A percentile compares a stretch with the other conserved stretches of the same genome.
Conservation (phyloP, 2,329 filamentous ascomycete species). For the Penicillium janthinellum region DNA sequence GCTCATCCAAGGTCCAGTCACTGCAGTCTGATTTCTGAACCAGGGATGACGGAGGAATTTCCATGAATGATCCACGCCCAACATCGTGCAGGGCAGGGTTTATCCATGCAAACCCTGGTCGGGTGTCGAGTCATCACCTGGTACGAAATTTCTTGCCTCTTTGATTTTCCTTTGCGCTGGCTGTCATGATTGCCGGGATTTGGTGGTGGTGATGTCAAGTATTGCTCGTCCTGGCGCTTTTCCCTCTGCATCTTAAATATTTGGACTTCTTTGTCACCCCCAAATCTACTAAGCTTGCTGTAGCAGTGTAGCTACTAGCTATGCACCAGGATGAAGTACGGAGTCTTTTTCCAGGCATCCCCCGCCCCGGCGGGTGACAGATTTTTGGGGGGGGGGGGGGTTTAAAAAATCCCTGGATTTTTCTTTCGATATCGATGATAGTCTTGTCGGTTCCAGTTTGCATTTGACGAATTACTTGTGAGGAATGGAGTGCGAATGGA, state of each 20-base stretch:
- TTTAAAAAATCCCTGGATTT: not conserved
- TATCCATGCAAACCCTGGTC: conserved; percentile 11
- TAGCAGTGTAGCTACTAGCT: not conserved
- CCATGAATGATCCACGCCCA: conserved; percentile 10
- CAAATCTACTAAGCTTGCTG: not conserved
- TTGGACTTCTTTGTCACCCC: not conserved
- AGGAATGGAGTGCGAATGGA: not conserved
- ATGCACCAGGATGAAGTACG: not conserved
- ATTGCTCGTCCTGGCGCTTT: not conserved
- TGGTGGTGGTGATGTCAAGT: conserved; percentile 13
- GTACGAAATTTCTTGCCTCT: not conserved
- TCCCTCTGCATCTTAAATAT: not conserved
- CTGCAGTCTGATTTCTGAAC: not conserved
- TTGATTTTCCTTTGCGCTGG: not conserved
- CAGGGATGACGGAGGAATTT: conserved; percentile 14
- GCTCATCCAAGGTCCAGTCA: conserved; percentile 22
- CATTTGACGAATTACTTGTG: not conserved
- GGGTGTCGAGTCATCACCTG: conserved; percentile 15
- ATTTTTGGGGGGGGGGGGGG: not conserved
- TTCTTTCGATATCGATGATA: not conserved
- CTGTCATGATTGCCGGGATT: too few species aligned
- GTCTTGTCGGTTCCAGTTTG: not conserved
- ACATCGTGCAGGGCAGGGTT: conserved; percentile 15
- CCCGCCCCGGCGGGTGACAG: not conserved
- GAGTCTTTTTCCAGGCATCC: not conserved